Base-by-base conservation (phyloP, 2,329 filamentous ascomycete species). In the Plectosphaerella plurivora region DNA sequence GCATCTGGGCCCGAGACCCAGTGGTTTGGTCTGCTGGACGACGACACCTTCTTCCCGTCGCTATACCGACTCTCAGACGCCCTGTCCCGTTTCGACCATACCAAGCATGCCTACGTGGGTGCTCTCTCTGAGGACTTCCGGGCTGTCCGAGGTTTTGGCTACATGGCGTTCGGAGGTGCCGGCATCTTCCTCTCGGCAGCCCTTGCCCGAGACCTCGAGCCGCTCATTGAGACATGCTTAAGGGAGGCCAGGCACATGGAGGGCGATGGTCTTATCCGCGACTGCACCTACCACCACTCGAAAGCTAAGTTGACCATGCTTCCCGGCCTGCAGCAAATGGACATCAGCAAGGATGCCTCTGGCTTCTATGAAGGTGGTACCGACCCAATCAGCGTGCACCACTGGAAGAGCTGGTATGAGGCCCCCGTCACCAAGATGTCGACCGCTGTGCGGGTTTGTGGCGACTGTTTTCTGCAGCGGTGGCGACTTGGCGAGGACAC, bases 11-110 rank as follows among this genome's bases (percentile, higher is more conserved):
- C 72, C 0, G 59, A 70, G 14, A 82, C 79, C 0, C 67, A 70
- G 33, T 86, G 82, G 82, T 73, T 76, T 14, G 76, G 74, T 45
- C 69, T 85, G 47, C 73, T 85, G 37, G 82, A 86, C 60, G 82
- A 86, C 59, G 82, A 86, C 59, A 86, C 82, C 1, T 85, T 86
- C 63, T 84, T 84, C 63, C 74, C 78, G 2, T 80, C 77, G 2
- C 73, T 85, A 45, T 64, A 75, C 49, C 70, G 71, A 1, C 67
- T 86, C 15, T 68, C 74, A 20, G 63, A 73, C n/a, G 69, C 74
- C 6, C 71, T 85, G 2, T 60, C 60, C 35, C 62, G 66, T 37
- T 73, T 79, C 56, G 75, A 85, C 59, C 70, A 78, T 59, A 72
- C 69, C 2, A 61, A 70, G 18, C 71, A 77, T 3, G 62, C 70